A percentile compares a stretch with the other conserved stretches of the same genome.
Conservation (phyloP, 495 filamentous ascomycete genomes). For the Chaetomidium leptoderma region DNA sequence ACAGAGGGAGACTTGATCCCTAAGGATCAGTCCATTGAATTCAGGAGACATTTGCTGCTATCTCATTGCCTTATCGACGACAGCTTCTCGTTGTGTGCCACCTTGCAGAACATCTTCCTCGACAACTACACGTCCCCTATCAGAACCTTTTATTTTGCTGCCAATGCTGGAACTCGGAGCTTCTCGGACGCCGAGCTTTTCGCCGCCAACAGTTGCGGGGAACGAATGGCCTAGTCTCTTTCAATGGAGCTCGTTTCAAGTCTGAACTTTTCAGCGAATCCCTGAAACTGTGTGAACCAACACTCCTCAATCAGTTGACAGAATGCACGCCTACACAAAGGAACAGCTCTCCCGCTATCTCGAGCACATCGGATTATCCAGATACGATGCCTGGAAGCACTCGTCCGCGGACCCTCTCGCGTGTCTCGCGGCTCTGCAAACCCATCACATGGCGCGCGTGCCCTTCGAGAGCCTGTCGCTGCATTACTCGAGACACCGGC, state of each 20-base stretch:
- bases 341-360: conserved; percentile 35
- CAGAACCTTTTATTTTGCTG: no score
- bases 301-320: neutral
- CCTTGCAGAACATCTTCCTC: no score
- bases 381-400: neutral
- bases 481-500: conserved; percentile 47
- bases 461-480: conserved; percentile 67
- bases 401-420: conserved; percentile 19
- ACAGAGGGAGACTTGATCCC: no score
- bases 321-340: conserved; percentile 25
- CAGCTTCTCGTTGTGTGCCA: no score
- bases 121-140: no score
- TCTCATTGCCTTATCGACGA: no score
- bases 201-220: neutral
- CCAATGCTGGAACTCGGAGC: neutral
- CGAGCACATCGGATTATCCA: conserved; percentile 43
- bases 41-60: no score
- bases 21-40: no score
- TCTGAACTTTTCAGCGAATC: neutral
- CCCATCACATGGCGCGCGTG: conserved; percentile 53
- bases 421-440: conserved; percentile 40
- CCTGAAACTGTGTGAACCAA: neutral
- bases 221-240: neutral
- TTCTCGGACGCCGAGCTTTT: neutral
- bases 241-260: no score